Conservation (phyloP, 257 asterid genomes). For the Perilla frutescens region DNA sequence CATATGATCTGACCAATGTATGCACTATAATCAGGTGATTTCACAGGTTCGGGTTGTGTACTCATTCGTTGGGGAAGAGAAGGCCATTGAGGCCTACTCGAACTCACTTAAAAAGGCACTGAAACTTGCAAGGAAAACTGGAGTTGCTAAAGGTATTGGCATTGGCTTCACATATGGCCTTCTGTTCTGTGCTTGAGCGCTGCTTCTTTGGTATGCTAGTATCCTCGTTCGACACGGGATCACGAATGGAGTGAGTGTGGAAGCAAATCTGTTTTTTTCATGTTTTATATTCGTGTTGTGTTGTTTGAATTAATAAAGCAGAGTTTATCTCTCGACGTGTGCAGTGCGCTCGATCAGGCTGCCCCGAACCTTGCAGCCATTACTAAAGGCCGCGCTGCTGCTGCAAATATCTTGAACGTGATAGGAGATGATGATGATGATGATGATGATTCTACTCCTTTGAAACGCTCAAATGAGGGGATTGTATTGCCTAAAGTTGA, state of each 20-base stretch:
- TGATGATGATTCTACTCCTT: conserved; percentile 32
- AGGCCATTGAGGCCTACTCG: conserved; percentile 59
- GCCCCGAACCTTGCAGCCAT: conserved; percentile 74
- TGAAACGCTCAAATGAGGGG: conserved; percentile 44
- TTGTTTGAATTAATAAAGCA: background rate
- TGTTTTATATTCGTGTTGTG: background rate
- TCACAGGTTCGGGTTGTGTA: conserved; percentile 71
- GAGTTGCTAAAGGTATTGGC: conserved; percentile 65
- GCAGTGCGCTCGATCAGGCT: conserved; percentile 76
- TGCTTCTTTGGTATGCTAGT: conserved; percentile 83
- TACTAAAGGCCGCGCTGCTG: conserved; percentile 66
- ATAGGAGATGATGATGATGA: conserved; percentile 39
- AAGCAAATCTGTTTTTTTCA: background rate
- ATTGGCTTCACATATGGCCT: conserved; percentile 65
- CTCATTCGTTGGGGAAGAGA: conserved; percentile 69
- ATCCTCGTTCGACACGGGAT: conserved; percentile 53
- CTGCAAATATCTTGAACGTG: conserved; percentile 52
- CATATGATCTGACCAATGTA: conserved; percentile 2
- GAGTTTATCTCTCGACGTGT: conserved; percentile 3
- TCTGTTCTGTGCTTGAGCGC: conserved; percentile 65
- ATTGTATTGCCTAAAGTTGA: conserved; percentile 42
- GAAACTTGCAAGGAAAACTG: conserved; percentile 54
- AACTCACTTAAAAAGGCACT: conserved; percentile 54
- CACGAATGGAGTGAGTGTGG: conserved; percentile 64
- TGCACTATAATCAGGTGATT: conserved; percentile 48